Evolutionary conservation across 192 early-diverging fungal genomes (phyloP), one percentile per base, ranked within the genome.

Genomic region (Geosiphon pyriformis): DNA sequence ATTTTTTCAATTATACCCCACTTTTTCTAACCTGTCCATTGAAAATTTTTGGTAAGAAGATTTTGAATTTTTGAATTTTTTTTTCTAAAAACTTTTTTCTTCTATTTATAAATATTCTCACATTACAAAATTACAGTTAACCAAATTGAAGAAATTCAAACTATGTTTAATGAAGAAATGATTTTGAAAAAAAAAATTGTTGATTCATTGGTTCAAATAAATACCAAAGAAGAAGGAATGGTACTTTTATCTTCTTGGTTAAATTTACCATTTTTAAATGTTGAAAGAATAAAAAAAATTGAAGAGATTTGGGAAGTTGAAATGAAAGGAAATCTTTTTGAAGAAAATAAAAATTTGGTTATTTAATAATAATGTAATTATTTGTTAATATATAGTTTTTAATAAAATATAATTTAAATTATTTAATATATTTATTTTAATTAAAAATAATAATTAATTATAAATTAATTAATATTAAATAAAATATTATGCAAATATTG

Each of bases 231-330:
- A 27, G 56, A 78, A 51, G 70, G 68, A 2, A 78, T 78, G 73
- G 65, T 78, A 20, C 31, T 78, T 25, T 68, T 78, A n/a, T 74
- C 73, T 1, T 65, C 69, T n/a, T 78, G 76, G 76, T 58, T 78
- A 20, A 78, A 78, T 58, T 73, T 74, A 35, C 76, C 76, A 3
- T 72, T 67, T 53, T 66, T 78, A 26, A 64, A 74, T 30, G 3
- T 46, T 0, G 61, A 73, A 10, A 50, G 27, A 7, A 30, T 72
- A 20, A 56, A 57, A 2, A 61, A 69, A n/a, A 72, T 78, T 70
- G 76, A 78, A 53, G 70, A 78, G 32, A 70, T 75, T 46, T 75
- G 72, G 56, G 57, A 74, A 30, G 32, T 78, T 17, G 76, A 78
- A 67, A 65, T 42, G 35, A 29, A 33, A 37, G 48, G 47, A 63